Base-by-base conservation (phyloP, 768 basidiomycete genomes). In the Suillus subaureus region DNA sequence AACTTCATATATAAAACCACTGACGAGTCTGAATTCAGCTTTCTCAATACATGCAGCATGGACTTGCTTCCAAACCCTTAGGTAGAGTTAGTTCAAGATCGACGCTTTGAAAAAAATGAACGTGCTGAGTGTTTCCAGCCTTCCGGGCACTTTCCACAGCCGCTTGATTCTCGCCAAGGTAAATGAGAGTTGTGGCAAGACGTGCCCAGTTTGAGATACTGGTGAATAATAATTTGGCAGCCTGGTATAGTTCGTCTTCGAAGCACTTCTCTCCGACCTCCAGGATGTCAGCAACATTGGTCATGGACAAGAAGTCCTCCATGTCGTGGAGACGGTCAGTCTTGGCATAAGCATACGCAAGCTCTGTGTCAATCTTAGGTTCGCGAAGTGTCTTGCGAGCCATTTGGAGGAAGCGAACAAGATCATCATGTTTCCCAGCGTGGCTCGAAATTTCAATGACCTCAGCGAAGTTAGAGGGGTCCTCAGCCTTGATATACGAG, bases 121-220 rank as follows among this genome's bases (percentile, higher is more conserved):
- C 90, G 72, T 69, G 94, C 94, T 99, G 97, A 6, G 97, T 99
- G 74, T 99, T 99, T 13, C 97, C 97, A 16, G 97, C 97, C 77
- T 99, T 99, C 63, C 97, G 85, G n/a, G 97, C 97, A 69, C 97
- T 97, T 79, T 99, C 97, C 13, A 99, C 97, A 26, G 97, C 97
- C 60, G 94, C 88, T 77, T 99, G 97, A 75, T 98, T 97, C 80
- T 99, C 97, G 47, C 94, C 94, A 51, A 99, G 86, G 79, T 99
- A 99, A 74, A 99, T 98, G 73, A 99, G 87, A 11, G 97, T 99
- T 2, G 97, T 99, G 0, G 97, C 97, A 67, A 99, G 82, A 66
- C 97, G 88, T 52, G 97, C 97, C 96, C 96, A 99, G 80, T 99
- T 99, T 1, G 95, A 97, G 72, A 99, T 99, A 79, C 95, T 96